phyloP scores from a whole-genome alignment of 2,329 filamentous ascomycete species.

The Rugonectria rugulosa region DNA sequence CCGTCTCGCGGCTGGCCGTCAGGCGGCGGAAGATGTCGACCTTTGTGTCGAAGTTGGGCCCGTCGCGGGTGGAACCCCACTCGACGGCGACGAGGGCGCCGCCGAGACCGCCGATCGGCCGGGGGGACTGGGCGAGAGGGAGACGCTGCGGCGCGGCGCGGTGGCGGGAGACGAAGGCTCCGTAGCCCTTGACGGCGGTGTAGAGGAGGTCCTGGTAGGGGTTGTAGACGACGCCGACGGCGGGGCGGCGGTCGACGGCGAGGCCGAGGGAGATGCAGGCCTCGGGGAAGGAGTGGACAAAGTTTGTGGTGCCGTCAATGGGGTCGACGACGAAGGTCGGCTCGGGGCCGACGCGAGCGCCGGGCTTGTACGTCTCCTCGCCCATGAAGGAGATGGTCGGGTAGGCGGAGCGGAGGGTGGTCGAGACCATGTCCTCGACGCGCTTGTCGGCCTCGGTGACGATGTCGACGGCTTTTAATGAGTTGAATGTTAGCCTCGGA shows the following conservation, averaged over 20 bases:
- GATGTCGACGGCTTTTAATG: constrained; percentile 66
- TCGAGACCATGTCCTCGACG: constrained; percentile 68
- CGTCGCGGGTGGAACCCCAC: constrained; percentile 74
- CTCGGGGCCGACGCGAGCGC: constrained; percentile 65
- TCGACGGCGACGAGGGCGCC: constrained; percentile 73
- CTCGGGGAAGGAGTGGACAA: constrained; percentile 77
- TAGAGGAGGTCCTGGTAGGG: constrained; percentile 76
- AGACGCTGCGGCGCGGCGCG: constrained; percentile 48
- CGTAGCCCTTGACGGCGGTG: constrained; percentile 72
- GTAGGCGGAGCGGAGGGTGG: constrained; percentile 59
- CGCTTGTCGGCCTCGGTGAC: constrained; percentile 74
- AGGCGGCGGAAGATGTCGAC: constrained; percentile 69
- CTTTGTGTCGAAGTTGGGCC: constrained; percentile 76
- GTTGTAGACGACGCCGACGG: constrained; percentile 81
- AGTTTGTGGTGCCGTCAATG: constrained; percentile 83
- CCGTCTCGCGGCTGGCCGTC: constrained; percentile 63
- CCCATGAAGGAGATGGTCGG: constrained; percentile 72
- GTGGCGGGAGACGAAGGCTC: constrained; percentile 64
- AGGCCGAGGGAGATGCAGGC: constrained; percentile 82
- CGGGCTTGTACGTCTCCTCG: constrained; percentile 78
- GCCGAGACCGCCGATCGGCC: constrained; percentile 67
- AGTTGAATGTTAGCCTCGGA: constrained; percentile 4
- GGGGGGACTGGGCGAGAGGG: constrained; percentile 55
- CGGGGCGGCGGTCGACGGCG: constrained; percentile 66
- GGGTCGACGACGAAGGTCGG: constrained; percentile 85